Conservation (phyloP, 176 grass and related monocot species). For the Oryza longistaminata region DNA sequence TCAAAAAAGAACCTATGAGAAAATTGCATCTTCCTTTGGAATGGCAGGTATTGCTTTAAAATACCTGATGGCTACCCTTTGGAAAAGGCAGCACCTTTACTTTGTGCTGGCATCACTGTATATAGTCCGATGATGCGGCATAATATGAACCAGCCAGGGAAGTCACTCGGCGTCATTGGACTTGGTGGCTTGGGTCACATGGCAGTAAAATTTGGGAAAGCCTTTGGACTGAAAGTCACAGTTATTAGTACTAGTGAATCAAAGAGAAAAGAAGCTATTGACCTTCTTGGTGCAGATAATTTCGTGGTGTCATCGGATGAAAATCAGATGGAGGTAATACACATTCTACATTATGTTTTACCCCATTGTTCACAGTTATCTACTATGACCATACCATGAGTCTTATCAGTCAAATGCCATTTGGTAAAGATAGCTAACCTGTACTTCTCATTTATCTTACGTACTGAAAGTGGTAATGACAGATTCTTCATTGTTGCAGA, state of each 20-base stretch:
- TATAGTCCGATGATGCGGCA: constrained; percentile 78
- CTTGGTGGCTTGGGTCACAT: constrained; percentile 78
- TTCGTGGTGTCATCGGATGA: constrained; percentile 76
- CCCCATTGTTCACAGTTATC: neutral
- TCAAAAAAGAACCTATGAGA: neutral
- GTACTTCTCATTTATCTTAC: neutral
- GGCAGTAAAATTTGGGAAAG: constrained; percentile 83
- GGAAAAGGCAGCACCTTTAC: constrained; percentile 67
- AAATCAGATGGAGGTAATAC: constrained; percentile 66
- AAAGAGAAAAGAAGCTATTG: constrained; percentile 79
- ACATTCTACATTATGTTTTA: neutral
- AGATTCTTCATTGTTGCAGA: constrained; percentile 46
- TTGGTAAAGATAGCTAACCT: neutral
- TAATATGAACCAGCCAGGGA: constrained; percentile 83
- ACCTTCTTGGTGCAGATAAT: constrained; percentile 61
- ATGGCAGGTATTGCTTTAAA: constrained; percentile 63
- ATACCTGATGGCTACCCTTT: constrained; percentile 77
- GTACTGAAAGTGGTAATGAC: neutral
- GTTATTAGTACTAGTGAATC: constrained; percentile 76
- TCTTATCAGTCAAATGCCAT: neutral
- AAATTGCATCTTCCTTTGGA: neutral
- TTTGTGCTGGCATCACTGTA: constrained; percentile 78
- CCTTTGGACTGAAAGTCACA: constrained; percentile 71
- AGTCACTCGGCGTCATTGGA: constrained; percentile 72
- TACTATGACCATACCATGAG: neutral